Evolutionary conservation across 208 protist species (phyloP).

Genomic region (Angomonas deanei): DNA sequence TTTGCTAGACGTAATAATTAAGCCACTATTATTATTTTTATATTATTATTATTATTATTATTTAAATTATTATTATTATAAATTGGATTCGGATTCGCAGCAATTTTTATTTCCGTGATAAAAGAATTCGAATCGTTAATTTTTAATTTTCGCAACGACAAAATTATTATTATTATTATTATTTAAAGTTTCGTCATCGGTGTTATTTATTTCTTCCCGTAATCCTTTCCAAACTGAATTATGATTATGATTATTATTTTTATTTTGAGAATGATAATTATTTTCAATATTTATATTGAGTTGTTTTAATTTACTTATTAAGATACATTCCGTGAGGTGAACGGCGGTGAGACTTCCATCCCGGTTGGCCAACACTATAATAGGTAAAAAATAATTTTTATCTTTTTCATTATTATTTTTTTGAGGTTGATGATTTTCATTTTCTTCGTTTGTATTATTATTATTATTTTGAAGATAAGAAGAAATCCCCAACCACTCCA

Average conservation of each 20-base stretch:
- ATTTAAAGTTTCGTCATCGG: not conserved
- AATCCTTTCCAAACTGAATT: not conserved
- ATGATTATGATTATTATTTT: not conserved
- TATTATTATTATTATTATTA: conserved; percentile 1
- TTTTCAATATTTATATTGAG: not conserved
- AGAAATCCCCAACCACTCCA: not conserved
- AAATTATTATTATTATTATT: not conserved
- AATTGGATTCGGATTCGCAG: not conserved
- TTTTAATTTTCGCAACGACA: not conserved
- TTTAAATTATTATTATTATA: conserved; percentile 1
- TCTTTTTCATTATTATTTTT: not conserved
- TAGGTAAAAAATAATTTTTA: not conserved
- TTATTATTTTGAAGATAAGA: not conserved
- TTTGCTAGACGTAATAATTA: not conserved
- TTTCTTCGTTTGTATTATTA: not conserved
- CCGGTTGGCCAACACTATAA: not conserved
- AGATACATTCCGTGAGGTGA: not conserved
- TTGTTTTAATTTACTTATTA: not conserved
- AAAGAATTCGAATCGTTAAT: not conserved
- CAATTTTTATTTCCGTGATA: not conserved
- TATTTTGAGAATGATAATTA: not conserved
- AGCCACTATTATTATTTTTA: not conserved
- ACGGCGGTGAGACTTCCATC: not conserved
- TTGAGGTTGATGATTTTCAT: not conserved
- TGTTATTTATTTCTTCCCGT: not conserved